Evolutionary conservation across 1,284 basidiomycete genomes (phyloP).

Genomic region (Apiotrichum veenhuisii): DNA sequence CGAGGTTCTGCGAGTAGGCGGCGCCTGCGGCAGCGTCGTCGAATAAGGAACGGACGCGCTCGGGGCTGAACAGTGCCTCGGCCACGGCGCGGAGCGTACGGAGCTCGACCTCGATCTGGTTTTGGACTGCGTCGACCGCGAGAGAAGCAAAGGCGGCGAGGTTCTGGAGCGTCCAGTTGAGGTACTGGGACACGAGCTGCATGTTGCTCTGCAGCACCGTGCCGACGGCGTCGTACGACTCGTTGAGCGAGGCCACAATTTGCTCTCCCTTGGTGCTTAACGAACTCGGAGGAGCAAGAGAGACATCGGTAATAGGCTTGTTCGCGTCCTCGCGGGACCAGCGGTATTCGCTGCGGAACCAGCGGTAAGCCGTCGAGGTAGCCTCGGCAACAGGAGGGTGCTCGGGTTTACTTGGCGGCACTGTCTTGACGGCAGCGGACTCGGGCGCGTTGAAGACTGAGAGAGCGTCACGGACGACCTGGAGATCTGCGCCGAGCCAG

Average conservation of each 20-base stretch:
- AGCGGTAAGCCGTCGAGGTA: neutral
- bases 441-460: neutral
- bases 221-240: neutral
- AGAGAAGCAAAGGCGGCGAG: neutral
- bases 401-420: neutral
- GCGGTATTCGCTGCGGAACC: slow-evolving; percentile 6
- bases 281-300: neutral
- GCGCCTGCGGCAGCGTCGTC: neutral
- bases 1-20: neutral
- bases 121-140: neutral
- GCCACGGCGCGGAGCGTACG: neutral
- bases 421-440: neutral
- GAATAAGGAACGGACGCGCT: neutral
- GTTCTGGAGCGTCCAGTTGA: neutral
- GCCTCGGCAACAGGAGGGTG: neutral
- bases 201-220: neutral
- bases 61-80: slow-evolving; percentile 1
- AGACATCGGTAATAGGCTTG: neutral
- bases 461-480: slow-evolving; percentile 8
- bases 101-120: slow-evolving; percentile 1
- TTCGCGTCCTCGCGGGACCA: slow-evolving; percentile 1
- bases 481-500: slow-evolving; percentile 5
- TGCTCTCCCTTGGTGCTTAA: neutral
- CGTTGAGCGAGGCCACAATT: neutral
- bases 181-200: neutral